Percentiles rank a stretch among this genome's conserved stretches.
Conservation (phyloP, 164 flowering plant genomes). For the Sextonia rubra region DNA sequence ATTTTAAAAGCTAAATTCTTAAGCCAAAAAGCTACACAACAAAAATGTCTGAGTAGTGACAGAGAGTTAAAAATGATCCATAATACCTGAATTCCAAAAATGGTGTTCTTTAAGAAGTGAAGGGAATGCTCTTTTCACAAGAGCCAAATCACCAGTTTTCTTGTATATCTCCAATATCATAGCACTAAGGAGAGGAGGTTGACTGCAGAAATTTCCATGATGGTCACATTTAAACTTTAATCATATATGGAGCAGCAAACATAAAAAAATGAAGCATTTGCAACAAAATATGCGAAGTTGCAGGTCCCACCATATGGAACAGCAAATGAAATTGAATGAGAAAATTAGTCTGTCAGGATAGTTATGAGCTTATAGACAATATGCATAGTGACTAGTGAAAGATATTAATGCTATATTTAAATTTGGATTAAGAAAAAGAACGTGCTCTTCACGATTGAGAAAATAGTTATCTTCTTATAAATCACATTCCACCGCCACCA, state of each 20-base stretch:
- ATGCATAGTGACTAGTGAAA: too few relatives aligned
- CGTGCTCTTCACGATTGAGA: too few relatives aligned
- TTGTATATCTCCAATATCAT: too few relatives aligned
- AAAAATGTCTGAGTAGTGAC: background rate
- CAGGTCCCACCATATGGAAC: background rate
- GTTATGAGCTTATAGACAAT: background rate
- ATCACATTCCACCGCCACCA: too few relatives aligned
- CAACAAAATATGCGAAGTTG: background rate
- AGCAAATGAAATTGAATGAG: too few relatives aligned
- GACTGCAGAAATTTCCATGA: constrained; percentile 36
- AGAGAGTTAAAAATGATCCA: too few relatives aligned
- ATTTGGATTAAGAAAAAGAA: too few relatives aligned
- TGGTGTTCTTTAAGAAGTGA: constrained; percentile 38
- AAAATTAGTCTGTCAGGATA: background rate
- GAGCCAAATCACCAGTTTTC: constrained; percentile 27
- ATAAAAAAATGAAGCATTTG: background rate
- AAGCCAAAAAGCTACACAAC: too few relatives aligned
- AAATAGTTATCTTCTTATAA: too few relatives aligned
- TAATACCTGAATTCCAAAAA: constrained; percentile 49
- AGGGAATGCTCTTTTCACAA: constrained; percentile 39
- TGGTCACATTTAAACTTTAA: constrained; percentile 8
- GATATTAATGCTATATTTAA: too few relatives aligned
- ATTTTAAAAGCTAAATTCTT: background rate
- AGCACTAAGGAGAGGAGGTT: constrained; percentile 50
- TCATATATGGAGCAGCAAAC: background rate